These are phyloP conservation scores for Termitomyces sp. DNA, from an alignment of 768 basidiomycete species.

Conservation along the genomic window DNA sequence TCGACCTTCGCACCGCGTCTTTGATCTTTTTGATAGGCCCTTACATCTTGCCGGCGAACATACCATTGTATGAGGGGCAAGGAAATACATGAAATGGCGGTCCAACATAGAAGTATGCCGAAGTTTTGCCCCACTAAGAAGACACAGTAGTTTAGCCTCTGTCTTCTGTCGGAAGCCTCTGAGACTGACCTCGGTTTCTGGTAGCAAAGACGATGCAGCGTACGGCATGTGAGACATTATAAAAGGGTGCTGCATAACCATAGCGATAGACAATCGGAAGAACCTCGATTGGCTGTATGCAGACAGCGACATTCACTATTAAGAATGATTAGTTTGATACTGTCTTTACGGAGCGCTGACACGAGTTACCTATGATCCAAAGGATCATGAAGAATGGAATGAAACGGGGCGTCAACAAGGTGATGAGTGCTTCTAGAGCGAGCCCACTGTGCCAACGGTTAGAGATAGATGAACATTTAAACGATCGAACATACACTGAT, in stretches of 20 bases:
- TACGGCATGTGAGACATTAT: constrained; percentile 61
- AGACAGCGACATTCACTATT: constrained; percentile 61
- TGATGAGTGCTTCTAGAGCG: constrained; percentile 61
- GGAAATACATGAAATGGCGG: constrained; percentile 51
- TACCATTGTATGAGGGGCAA: constrained; percentile 51
- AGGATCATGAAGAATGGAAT: constrained; percentile 64
- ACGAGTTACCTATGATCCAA: constrained; percentile 59
- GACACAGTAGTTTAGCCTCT: neutral
- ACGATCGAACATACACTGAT: constrained; percentile 42
- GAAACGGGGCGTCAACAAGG: constrained; percentile 54
- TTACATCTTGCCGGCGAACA: constrained; percentile 23
- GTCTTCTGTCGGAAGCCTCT: neutral
- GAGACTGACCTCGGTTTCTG: constrained; percentile 33
- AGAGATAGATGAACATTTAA: neutral
- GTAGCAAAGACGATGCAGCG: constrained; percentile 67
- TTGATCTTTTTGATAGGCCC: neutral
- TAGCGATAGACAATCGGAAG: constrained; percentile 61
- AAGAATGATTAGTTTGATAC: neutral
- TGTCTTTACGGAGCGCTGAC: neutral
- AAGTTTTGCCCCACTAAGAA: constrained; percentile 59
- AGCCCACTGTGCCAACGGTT: constrained; percentile 43
- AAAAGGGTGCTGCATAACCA: constrained; percentile 72
- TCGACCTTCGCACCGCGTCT: neutral
- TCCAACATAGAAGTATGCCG: constrained; percentile 58
- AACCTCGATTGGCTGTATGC: constrained; percentile 55